Evolutionary conservation across 1,284 basidiomycete species (phyloP).

Genomic region (Stereum hirsutum): DNA sequence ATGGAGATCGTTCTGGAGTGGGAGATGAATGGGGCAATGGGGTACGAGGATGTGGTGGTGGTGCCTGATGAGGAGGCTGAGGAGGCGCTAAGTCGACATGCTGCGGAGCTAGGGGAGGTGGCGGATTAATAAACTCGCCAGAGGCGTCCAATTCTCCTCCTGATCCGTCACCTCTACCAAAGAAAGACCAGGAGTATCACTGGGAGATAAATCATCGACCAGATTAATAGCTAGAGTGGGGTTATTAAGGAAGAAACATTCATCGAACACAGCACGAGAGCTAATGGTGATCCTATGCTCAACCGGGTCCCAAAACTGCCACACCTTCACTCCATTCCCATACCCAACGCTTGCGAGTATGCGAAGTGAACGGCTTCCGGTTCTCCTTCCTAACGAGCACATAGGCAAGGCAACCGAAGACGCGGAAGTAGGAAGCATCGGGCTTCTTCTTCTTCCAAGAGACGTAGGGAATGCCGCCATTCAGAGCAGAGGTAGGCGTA

Average conservation of each 20-base stretch:
- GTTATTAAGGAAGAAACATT: neutral
- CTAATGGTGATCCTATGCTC: slow-evolving; percentile 15
- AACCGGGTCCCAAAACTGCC: slow-evolving; percentile 20
- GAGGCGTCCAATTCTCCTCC: too few relatives aligned
- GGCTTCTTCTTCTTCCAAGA: neutral
- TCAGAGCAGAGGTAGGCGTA: neutral
- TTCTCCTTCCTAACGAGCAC: neutral
- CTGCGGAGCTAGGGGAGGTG: neutral
- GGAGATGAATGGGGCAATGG: neutral
- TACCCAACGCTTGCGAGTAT: neutral
- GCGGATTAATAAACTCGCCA: too few relatives aligned
- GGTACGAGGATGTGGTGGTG: neutral
- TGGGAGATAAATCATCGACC: neutral
- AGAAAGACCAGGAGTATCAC: neutral
- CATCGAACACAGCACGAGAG: slow-evolving; percentile 3
- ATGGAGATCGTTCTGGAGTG: neutral
- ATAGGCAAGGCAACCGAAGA: neutral
- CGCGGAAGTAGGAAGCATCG: neutral
- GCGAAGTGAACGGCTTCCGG: neutral
- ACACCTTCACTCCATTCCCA: slow-evolving; percentile 14
- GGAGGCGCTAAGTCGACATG: too few relatives aligned
- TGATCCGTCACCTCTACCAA: neutral
- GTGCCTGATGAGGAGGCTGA: neutral
- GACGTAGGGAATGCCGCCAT: neutral
- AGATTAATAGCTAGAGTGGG: too few relatives aligned